Conservation (phyloP, 2,329 filamentous ascomycete species). For the Xylariaceae sp. region DNA sequence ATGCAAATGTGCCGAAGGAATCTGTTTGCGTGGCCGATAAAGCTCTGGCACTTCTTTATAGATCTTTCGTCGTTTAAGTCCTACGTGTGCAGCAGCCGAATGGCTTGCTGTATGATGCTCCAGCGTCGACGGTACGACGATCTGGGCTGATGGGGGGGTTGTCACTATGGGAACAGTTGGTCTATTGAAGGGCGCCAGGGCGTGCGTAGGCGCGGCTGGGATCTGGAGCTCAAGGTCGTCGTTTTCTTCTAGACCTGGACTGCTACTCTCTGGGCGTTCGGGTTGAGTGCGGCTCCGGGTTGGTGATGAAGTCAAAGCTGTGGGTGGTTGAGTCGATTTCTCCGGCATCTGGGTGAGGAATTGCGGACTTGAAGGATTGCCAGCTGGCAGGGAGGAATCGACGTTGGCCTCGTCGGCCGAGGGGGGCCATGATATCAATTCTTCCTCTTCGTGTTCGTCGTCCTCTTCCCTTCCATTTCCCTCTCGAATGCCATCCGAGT, state of each 20-base stretch:
- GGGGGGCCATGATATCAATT: slow-evolving; percentile 11
- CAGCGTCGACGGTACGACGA: slow-evolving; percentile 29
- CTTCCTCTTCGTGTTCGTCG: slow-evolving; percentile 3
- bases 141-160: slow-evolving; percentile 32
- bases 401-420: slow-evolving; percentile 10
- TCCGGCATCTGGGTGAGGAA: slow-evolving; percentile 26
- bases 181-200: slow-evolving; percentile 21
- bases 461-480: slow-evolving; percentile 4
- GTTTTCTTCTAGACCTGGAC: slow-evolving; percentile 26
- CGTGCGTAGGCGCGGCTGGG: slow-evolving; percentile 22
- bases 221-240: slow-evolving; percentile 30
- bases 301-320: slow-evolving; percentile 11
- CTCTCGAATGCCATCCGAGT: slow-evolving; percentile 2
- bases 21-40: slow-evolving; percentile 16
- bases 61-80: slow-evolving; percentile 4
- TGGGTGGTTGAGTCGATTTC: slow-evolving; percentile 21
- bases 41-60: slow-evolving; percentile 15
- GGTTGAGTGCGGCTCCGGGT: slow-evolving; percentile 5
- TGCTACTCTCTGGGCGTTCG: slow-evolving; percentile 24
- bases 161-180: slow-evolving; percentile 17
- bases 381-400: slow-evolving; percentile 6
- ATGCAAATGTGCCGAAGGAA: slow-evolving; percentile 6
- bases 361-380: slow-evolving; percentile 5
- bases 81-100: slow-evolving; percentile 9
- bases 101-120: slow-evolving; percentile 11